These are phyloP conservation scores for Tulasnella sp. DNA, from an alignment of 768 basidiomycete species.

Conservation along the genomic window DNA sequence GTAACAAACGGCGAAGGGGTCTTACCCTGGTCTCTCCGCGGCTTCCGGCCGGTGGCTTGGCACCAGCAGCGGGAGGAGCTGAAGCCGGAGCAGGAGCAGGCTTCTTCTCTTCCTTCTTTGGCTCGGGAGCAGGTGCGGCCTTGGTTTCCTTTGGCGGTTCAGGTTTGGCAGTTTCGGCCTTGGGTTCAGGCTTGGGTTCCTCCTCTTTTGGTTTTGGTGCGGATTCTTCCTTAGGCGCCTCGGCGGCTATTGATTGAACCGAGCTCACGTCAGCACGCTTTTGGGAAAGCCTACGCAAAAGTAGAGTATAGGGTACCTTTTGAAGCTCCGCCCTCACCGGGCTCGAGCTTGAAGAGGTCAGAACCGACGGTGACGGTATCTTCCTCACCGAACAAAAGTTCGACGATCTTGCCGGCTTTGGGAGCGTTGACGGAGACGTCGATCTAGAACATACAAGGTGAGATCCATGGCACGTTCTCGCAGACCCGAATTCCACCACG, in stretches of 20 bases:
- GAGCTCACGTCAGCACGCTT: conserved; percentile 19
- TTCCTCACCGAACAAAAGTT: conserved; percentile 81
- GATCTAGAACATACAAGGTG: conserved; percentile 42
- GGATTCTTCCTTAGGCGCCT: conserved; percentile 26
- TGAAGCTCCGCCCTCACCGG: conserved; percentile 48
- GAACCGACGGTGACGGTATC: conserved; percentile 92
- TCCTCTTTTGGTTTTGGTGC: conserved; percentile 6
- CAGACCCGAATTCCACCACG: conserved; percentile 13
- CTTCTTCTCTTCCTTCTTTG: conserved; percentile 29
- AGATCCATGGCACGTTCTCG: background rate
- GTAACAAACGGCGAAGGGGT: background rate
- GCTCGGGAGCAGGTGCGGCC: conserved; percentile 16
- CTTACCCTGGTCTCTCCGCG: conserved; percentile 76
- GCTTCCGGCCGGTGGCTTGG: conserved; percentile 34
- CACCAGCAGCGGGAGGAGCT: conserved; percentile 16
- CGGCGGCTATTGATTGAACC: conserved; percentile 25
- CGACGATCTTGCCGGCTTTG: conserved; percentile 71
- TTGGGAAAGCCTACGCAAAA: background rate
- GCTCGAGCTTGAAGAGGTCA: conserved; percentile 84
- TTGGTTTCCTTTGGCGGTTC: conserved; percentile 19
- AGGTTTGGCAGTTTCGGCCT: background rate
- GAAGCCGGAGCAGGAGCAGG: conserved; percentile 25
- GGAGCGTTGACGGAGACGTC: conserved; percentile 96
- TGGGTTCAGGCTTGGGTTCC: background rate
- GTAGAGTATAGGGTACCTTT: background rate